Evolutionary conservation across 208 protist species (phyloP).

Genomic region (Trichomonas vaginalis): DNA sequence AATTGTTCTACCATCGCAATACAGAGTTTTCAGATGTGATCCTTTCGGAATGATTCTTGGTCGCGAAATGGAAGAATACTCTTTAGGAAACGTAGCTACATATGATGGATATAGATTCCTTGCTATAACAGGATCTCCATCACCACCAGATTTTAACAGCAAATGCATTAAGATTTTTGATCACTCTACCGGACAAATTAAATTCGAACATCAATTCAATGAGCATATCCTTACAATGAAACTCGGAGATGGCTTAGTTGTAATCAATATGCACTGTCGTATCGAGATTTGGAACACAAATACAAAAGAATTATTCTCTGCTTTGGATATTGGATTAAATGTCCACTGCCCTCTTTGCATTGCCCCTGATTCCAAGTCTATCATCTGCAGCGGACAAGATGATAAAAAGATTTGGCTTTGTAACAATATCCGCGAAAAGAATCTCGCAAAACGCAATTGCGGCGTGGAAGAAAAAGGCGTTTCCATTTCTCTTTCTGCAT

Average conservation of each 20-base stretch:
- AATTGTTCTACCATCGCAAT: neutral
- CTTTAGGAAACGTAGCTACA: neutral
- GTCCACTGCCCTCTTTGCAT: neutral
- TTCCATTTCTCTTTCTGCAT: neutral
- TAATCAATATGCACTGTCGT: neutral
- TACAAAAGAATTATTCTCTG: neutral
- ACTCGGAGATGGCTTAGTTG: neutral
- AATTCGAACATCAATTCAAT: neutral
- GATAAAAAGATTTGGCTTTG: neutral
- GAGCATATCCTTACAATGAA: neutral
- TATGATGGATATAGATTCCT: constrained; percentile 7
- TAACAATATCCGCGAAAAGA: neutral
- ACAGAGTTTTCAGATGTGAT: neutral
- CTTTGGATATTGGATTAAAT: neutral
- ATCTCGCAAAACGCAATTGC: neutral
- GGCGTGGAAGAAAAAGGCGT: neutral
- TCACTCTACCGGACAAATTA: neutral
- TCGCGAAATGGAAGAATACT: neutral
- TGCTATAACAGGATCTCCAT: neutral
- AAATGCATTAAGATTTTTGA: neutral
- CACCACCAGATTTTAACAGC: neutral
- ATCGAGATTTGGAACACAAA: neutral
- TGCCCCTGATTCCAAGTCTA: neutral
- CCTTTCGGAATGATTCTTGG: constrained; percentile 12
- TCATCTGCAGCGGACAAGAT: neutral